Base-by-base conservation (phyloP, 2,329 filamentous ascomycete species). In the Orbilia javanica region DNA sequence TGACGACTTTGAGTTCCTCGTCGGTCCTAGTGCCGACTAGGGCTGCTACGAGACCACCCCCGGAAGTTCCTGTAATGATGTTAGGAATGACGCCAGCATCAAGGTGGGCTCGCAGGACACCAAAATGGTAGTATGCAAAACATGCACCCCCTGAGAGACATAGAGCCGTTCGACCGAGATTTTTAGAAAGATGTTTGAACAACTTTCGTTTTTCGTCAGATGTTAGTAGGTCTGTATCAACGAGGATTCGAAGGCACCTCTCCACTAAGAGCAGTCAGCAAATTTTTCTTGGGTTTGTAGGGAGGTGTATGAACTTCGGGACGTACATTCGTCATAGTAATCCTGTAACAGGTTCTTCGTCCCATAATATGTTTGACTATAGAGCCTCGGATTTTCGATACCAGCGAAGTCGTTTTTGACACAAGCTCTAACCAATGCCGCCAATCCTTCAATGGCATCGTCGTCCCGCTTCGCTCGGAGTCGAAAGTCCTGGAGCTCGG, bases 391-490 rank as follows among this genome's bases (percentile, higher is more conserved):
- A 82, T 97, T 98, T 84, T 99, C 96, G 13, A 97, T 91, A 0
- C 96, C 96, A 18, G 93, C 93, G 84, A 98, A 99, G 83, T 99
- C 98, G 84, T 94, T 97, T 88, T 97, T 99, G 81, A 97, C 92
- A 83, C 94, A 98, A 13, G 93, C 93, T 85, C 97, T 93, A 20
- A 96, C 86, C 75, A 98, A 85, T 0, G 88, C 88, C 79, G 90
- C 91, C 68, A 99, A 87, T 68, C 96, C 93, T 79, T 95, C 91
- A 1, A 93, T 86, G 0, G 90, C 87, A 36, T 82, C 83, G 8
- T 83, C 83, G 83, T 92, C 89, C 0, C 90, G 90, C 44, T 85
- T 86, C 8, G 87, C 86, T 76, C 83, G 84, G 67, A 84, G 82
- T 42, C 92, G 87, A 70, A 89, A 86, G 83, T 87, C 90, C 65